Base-by-base conservation (phyloP, 768 basidiomycete genomes). In the Pulveroboletus sp. region DNA sequence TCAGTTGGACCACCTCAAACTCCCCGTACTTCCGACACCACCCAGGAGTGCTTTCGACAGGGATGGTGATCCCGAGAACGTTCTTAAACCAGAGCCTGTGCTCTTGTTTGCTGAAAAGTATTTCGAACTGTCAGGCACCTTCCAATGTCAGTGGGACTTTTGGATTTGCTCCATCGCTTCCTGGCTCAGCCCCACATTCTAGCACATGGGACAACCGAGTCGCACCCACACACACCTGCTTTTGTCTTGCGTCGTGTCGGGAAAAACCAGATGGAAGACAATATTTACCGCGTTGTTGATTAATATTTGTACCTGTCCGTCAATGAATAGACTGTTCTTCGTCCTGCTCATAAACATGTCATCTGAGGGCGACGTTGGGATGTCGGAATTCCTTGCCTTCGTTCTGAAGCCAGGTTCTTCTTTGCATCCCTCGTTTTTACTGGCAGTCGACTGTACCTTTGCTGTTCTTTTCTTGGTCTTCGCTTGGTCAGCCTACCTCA, bases 401-500 rank as follows among this genome's bases (percentile, higher is more conserved):
- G 73, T 93, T 50, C 73, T 93, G 12, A 77, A 72, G 43, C 87
- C 89, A 9, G 88, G 89, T 21, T 89, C 87, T 2, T 85, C 87
- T 2, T 69, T 89, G n/a, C 69, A 87, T 50, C 86, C 86, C 0
- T 76, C 73, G 0, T 88, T 89, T 63, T 74, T 88, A 1, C 64
- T 81, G 52, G 68, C 78, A 8, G 73, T 87, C 32, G 86, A 90
- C 64, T 73, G 69, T 42, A 76, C 81, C 15, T 85, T 92, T 57
- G 58, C 69, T 5, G 51, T 70, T 6, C 75, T 93, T 24, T 69
- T 88, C 26, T 45, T 80, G 17, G 76, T 89, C 8, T 76, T 92
- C 18, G 55, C 81, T 35, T 67, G 71, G 37, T 73, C 86, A n/a
- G 74, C 80, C 7, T 73, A 79, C 61, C 56, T 84, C 21, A 87